Evolutionary conservation across 116 monocot genomes (phyloP), one percentile per base, ranked within the genome.

Genomic region (Thalassia testudinum): DNA sequence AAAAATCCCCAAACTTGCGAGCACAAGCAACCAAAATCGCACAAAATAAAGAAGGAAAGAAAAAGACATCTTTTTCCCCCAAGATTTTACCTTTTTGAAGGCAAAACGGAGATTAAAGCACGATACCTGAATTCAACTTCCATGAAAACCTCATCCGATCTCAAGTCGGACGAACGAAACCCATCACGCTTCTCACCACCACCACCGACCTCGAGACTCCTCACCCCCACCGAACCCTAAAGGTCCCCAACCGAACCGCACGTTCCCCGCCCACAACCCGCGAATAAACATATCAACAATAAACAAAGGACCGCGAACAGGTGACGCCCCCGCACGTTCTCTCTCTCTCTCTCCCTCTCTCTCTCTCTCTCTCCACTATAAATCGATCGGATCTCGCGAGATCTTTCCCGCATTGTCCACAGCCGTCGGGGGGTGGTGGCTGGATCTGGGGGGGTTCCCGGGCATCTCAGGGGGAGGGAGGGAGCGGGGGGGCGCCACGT

Each of bases 401-500:
- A 47, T 17, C 21, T 30, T 21, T 4, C 30, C 30, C 30, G 30
- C 30, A 34, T 34, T 5, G 14, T 10, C 26, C 48, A 27, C 26
- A 42, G 43, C 56, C 15, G 21, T 15, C 37, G 13, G 16, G 21
- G 43, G n/a, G 26, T 43, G 15, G 15, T 15, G 45, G 45, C 45
- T 4, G 45, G 45, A 23, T 13, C 4, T 5, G 50, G 14, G 22
- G 38, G 16, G 0, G 21, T 11, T 28, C 22, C 22, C 50, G 23
- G 19, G 50, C 23, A 50, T 50, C 27, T 12, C 42, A 7, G 34
- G 26, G 28, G 37, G 19, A 56, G 1, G 8, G 27, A 27, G 13
- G 38, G n/a, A 50, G 0, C 45, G 27, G 37, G 13, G 38, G n/a
- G 43, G 0, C 45, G 53, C 13, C 61, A 70, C 66, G 70, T 63